Evolutionary conservation across 176 grass and related monocot species (phyloP).

Genomic region (Hordeum vulgare): MorexV3_pseudomolecules_assembly NC_058520.1:461197554-461198053

Average conservation of each 20-base stretch:
- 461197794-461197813: constrained; percentile 54
- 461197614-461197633: background rate
- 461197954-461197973: constrained; percentile 70
- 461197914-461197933: constrained; percentile 52
- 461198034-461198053: background rate
- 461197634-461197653: background rate
- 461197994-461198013: constrained; percentile 1
- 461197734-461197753: background rate
- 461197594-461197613: background rate
- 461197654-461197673: background rate
- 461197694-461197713: background rate
- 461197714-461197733: background rate
- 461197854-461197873: constrained; percentile 61
- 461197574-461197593: constrained; percentile 40
- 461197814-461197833: constrained; percentile 73
- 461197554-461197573: constrained; percentile 44
- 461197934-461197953: constrained; percentile 62
- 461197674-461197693: background rate
- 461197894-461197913: constrained; percentile 57
- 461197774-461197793: constrained; percentile 39
- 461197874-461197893: constrained; percentile 49
- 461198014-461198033: constrained; percentile 18
- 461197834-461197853: constrained; percentile 64
- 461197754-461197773: background rate
- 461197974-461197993: constrained; percentile 31